These are phyloP conservation scores for Lunasporangiospora selenospora DNA, from an alignment of 192 early-diverging fungal genomes.

Conservation along the genomic window DNA sequence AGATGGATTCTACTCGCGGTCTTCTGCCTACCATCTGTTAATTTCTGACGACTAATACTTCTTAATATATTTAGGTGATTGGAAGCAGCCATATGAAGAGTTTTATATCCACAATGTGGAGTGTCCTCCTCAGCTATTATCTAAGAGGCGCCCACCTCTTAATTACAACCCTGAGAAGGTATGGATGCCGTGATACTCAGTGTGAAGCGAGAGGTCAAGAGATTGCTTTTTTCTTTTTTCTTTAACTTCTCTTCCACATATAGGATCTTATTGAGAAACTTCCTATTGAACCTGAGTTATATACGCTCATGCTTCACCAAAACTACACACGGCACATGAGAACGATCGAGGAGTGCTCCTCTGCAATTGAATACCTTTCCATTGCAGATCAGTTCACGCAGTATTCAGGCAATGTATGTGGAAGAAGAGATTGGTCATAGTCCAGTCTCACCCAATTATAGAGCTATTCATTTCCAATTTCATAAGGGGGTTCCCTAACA, in stretches of 20 bases:
- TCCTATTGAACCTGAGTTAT: conserved; percentile 60
- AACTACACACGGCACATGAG: conserved; percentile 60
- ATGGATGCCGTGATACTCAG: background rate
- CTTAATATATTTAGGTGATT: conserved; percentile 14
- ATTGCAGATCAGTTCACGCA: conserved; percentile 50
- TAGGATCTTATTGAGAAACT: conserved; percentile 54
- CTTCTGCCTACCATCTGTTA: too few species aligned
- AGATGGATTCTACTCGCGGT: too few species aligned
- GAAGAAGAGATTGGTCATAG: too few species aligned
- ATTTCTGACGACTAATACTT: too few species aligned
- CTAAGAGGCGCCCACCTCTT: conserved; percentile 21
- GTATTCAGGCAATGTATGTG: background rate
- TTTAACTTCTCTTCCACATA: background rate
- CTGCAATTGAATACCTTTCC: conserved; percentile 56
- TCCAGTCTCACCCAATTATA: too few species aligned
- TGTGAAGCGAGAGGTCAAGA: too few species aligned
- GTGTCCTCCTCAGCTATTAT: conserved; percentile 9
- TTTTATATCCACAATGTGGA: conserved; percentile 29
- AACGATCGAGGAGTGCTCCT: conserved; percentile 53
- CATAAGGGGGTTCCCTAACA: too few species aligned
- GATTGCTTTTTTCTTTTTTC: background rate
- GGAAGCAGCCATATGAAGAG: conserved; percentile 2
- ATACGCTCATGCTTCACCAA: conserved; percentile 64
- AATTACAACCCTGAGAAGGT: conserved; percentile 41
- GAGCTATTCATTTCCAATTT: too few species aligned